Conservation (phyloP, 78 protist genomes). For the Dictyostelium capitatum region DNA sequence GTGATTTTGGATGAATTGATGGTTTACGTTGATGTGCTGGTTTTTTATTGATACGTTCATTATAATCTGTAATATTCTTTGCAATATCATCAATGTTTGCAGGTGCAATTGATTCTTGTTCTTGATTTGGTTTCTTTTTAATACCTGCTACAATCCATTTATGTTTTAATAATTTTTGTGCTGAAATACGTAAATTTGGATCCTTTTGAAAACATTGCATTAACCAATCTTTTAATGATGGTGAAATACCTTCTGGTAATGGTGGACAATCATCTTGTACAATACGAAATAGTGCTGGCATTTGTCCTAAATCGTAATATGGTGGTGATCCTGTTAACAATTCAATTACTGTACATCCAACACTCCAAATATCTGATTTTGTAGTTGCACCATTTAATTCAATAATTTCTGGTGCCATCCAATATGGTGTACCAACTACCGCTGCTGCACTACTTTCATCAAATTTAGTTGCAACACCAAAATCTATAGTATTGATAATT, state of each 20-base stretch:
- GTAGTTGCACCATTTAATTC: slow-evolving; percentile 47
- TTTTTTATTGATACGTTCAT: slow-evolving; percentile 63
- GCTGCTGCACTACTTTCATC: slow-evolving; percentile 73
- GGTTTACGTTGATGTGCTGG: slow-evolving; percentile 64
- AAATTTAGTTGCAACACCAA: slow-evolving; percentile 96
- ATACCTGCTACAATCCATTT: slow-evolving; percentile 81
- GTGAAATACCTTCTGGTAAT: slow-evolving; percentile 93
- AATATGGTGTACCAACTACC: slow-evolving; percentile 95
- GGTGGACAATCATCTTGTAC: slow-evolving; percentile 98
- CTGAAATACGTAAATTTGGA: slow-evolving; percentile 89
- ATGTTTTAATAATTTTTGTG: slow-evolving; percentile 90
- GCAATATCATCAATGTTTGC: slow-evolving; percentile 80
- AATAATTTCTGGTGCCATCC: slow-evolving; percentile 97
- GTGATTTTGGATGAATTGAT: slow-evolving; percentile 70
- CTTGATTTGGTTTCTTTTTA: slow-evolving; percentile 32
- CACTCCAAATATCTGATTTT: slow-evolving; percentile 92
- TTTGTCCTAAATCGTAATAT: slow-evolving; percentile 95
- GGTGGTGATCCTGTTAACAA: slow-evolving; percentile 98
- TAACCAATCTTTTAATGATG: slow-evolving; percentile 89
- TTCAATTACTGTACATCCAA: slow-evolving; percentile 98
- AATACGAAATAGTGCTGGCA: slow-evolving; percentile 97
- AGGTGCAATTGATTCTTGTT: slow-evolving; percentile 27
- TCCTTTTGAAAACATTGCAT: slow-evolving; percentile 94
- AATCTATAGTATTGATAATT: slow-evolving; percentile 93
- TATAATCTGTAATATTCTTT: slow-evolving; percentile 73